Evolutionary conservation across 768 basidiomycete species (phyloP).

Genomic region (Naganishia onofrii): DNA sequence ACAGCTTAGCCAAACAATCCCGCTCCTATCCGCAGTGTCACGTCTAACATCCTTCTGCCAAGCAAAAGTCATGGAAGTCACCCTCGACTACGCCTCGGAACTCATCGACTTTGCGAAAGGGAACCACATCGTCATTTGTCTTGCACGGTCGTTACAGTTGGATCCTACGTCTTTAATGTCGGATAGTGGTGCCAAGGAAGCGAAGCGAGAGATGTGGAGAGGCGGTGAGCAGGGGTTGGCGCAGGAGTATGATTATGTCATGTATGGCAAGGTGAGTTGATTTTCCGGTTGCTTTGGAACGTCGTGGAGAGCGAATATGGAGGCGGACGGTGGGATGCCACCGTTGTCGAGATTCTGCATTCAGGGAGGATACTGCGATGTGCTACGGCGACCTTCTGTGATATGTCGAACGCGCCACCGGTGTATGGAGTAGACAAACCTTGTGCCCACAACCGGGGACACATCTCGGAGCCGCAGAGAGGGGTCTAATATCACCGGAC

Average conservation of each 20-base stretch:
- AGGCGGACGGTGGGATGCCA: no score
- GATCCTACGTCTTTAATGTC: conserved; percentile 32
- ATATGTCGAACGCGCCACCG: no score
- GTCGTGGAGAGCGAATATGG: background rate
- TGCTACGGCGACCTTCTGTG: no score
- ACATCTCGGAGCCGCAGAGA: no score
- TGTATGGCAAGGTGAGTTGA: conserved; percentile 85
- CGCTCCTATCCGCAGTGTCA: conserved; percentile 63
- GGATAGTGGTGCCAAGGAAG: conserved; percentile 31
- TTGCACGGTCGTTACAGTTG: conserved; percentile 57
- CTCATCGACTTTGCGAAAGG: conserved; percentile 70
- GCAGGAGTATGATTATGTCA: conserved; percentile 97
- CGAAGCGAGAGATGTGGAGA: conserved; percentile 58
- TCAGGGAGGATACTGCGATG: no score
- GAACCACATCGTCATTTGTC: conserved; percentile 76
- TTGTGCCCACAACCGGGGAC: no score
- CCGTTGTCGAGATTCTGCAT: no score
- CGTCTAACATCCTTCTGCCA: conserved; percentile 83
- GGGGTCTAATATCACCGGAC: no score
- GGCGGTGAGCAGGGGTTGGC: conserved; percentile 78
- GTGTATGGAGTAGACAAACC: no score
- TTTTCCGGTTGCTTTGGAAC: background rate
- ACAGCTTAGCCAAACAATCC: no score
- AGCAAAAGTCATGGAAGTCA: conserved; percentile 87
- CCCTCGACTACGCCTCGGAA: conserved; percentile 91